phyloP scores from a whole-genome alignment of 495 filamentous ascomycete genomes.

The Hyphodiscus hymeniophilus region DNA sequence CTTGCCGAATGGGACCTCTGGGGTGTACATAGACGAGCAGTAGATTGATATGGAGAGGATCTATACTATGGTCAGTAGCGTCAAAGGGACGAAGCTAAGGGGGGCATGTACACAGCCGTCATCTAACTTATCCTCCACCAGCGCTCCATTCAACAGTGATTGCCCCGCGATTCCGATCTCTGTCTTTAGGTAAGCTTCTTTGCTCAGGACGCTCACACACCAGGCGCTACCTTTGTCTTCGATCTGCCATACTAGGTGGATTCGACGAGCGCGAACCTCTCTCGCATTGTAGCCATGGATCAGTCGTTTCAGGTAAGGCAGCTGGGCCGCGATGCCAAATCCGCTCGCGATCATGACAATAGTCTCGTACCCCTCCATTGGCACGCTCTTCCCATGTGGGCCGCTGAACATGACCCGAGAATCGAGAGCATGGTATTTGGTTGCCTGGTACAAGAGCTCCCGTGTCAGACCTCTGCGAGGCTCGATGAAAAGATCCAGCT shows the following conservation, averaged over 20 bases:
- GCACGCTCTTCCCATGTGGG: constrained; percentile 1
- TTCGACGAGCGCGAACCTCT: constrained; percentile 11
- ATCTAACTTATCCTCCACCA: constrained; percentile 13
- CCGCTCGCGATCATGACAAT: constrained; percentile 10
- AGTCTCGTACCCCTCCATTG: constrained; percentile 6
- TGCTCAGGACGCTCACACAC: background rate
- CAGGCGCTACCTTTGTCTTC: constrained; percentile 14
- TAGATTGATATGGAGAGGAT: background rate
- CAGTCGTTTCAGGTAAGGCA: background rate
- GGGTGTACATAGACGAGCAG: background rate
- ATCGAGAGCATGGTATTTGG: background rate
- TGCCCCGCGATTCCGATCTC: constrained; percentile 1
- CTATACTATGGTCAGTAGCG: background rate
- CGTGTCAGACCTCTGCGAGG: constrained; percentile 7
- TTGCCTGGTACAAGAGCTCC: constrained; percentile 5
- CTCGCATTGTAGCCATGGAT: constrained; percentile 5
- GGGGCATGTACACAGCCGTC: constrained; percentile 3
- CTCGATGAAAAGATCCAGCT: constrained; percentile 9
- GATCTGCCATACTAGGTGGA: constrained; percentile 29
- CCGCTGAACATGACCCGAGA: background rate
- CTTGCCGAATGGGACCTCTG: constrained; percentile 1
- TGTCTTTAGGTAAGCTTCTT: background rate
- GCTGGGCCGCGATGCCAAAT: constrained; percentile 5
- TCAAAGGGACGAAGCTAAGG: background rate
- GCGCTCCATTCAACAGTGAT: constrained; percentile 4